These are phyloP conservation scores for Ceratobasidium sp. DNA, from an alignment of 1,284 basidiomycete species.

Conservation along the genomic window DNA sequence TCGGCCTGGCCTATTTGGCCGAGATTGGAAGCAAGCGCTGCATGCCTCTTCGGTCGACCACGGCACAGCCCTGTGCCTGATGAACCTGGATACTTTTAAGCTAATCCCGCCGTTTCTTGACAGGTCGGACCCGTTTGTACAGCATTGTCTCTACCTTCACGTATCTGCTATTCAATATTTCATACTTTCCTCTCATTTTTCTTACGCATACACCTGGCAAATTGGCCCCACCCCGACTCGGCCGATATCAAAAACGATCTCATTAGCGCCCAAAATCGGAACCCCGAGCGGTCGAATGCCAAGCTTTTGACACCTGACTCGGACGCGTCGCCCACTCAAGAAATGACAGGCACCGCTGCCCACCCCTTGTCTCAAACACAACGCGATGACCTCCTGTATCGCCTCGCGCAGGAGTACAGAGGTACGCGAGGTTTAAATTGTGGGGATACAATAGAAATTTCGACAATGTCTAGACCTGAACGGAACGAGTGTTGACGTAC, in stretches of 20 bases:
- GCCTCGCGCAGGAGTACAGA: conserved; percentile 53
- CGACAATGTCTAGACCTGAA: conserved; percentile 69
- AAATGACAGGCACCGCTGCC: conserved; percentile 15
- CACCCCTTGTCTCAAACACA: conserved; percentile 11
- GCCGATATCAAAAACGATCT: not conserved
- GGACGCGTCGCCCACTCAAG: not conserved
- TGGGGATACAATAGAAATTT: conserved; percentile 12
- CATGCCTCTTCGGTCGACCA: conserved; percentile 4
- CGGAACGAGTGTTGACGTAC: conserved; percentile 67
- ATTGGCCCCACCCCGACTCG: not conserved
- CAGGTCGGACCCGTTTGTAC: too few relatives aligned
- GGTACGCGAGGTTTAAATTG: conserved; percentile 47
- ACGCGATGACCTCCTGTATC: conserved; percentile 40
- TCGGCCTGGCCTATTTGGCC: conserved; percentile 38
- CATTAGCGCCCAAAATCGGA: conserved; percentile 39
- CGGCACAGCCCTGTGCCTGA: conserved; percentile 34
- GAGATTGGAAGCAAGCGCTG: conserved; percentile 28
- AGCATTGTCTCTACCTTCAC: not conserved
- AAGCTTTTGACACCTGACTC: not conserved
- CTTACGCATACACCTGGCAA: not conserved
- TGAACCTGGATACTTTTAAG: conserved; percentile 7
- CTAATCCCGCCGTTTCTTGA: not conserved
- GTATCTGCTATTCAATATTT: not conserved
- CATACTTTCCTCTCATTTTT: not conserved
- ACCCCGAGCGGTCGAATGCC: not conserved